Percentiles rank a stretch among this genome's conserved stretches.
These are phyloP conservation scores for Eucalyptus caleyi DNA, from an alignment of 345 rosid genomes.

Conservation along the genomic window DNA sequence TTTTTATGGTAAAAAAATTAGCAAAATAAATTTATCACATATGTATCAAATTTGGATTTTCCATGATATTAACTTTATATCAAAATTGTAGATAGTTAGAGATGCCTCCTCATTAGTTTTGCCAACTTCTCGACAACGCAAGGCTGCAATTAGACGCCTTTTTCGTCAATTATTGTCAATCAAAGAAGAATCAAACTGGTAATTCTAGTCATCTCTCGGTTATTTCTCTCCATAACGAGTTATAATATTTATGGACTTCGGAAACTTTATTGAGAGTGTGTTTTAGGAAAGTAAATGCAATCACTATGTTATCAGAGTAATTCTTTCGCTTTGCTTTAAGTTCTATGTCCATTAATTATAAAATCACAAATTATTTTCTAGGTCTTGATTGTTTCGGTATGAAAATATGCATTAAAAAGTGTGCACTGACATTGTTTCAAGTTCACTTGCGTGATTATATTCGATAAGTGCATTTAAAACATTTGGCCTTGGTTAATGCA, in stretches of 20 bases:
- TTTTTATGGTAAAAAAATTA: too few species aligned
- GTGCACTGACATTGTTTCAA: rapidly evolving
- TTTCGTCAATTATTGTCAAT: too few species aligned
- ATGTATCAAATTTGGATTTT: neutral
- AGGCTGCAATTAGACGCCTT: too few species aligned
- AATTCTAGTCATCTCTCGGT: too few species aligned
- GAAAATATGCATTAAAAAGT: neutral
- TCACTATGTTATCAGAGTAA: neutral
- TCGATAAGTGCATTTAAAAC: too few species aligned
- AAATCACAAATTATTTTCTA: neutral
- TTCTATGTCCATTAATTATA: neutral
- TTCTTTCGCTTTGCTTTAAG: neutral
- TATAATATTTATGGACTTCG: too few species aligned
- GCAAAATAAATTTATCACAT: neutral
- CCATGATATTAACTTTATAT: rapidly evolving
- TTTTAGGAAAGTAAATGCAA: too few species aligned
- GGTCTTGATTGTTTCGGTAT: neutral
- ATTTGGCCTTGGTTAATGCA: neutral
- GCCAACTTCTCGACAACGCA: too few species aligned
- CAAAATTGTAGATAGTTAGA: neutral
- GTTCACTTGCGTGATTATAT: too few species aligned
- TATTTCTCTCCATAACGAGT: too few species aligned
- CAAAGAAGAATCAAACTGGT: too few species aligned
- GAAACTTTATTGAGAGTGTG: too few species aligned
- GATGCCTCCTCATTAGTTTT: neutral